Evolutionary conservation across 2,329 filamentous ascomycete genomes (phyloP).

Genomic region (Akanthomyces lecanii): DNA sequence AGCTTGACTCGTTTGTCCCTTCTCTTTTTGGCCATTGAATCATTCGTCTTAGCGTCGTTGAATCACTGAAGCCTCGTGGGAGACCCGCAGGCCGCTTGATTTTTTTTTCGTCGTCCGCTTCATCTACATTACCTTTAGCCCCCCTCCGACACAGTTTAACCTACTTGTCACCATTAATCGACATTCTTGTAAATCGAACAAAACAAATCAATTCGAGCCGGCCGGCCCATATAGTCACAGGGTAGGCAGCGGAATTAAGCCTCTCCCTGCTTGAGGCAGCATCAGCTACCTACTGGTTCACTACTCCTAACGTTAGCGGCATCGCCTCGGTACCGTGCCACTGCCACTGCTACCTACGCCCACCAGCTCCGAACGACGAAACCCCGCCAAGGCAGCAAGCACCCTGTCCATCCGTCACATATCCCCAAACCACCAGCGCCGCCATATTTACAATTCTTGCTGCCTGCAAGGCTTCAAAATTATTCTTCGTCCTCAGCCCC

Average conservation of each 20-base stretch:
- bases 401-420: background rate
- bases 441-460: background rate
- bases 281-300: too few species aligned
- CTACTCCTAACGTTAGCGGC: background rate
- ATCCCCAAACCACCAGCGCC: background rate
- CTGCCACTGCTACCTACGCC: background rate
- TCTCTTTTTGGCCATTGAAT: conserved; percentile 1
- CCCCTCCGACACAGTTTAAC: too few species aligned
- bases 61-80: background rate
- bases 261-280: too few species aligned
- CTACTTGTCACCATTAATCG: background rate
- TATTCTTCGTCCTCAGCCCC: background rate
- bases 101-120: background rate
- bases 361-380: conserved; percentile 4
- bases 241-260: too few species aligned
- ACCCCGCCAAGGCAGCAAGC: conserved; percentile 10
- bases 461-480: conserved; percentile 16
- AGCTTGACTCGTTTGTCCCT: background rate
- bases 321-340: background rate
- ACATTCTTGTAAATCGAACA: too few species aligned
- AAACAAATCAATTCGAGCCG: too few species aligned
- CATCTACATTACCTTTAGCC: background rate
- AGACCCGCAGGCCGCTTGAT: background rate
- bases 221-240: too few species aligned
- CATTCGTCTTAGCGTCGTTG: background rate